phyloP scores from a whole-genome alignment of 306 rosid genomes.

The Inga laurina region DNA sequence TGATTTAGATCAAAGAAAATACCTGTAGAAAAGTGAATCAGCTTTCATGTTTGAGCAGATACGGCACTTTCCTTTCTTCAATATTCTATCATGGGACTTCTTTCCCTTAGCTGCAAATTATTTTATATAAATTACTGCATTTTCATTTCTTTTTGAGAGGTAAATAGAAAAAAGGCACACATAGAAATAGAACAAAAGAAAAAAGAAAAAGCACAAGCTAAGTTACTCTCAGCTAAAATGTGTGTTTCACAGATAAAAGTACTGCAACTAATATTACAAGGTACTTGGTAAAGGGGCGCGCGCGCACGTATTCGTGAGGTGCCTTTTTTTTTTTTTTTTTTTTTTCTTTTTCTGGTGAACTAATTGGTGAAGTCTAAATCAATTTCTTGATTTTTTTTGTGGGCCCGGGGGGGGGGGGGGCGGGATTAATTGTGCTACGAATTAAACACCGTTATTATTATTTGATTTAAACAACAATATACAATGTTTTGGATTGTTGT shows the following conservation, averaged over 20 bases:
- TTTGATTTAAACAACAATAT: not conserved
- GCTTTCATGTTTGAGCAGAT: conserved; percentile 68
- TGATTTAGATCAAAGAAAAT: not conserved
- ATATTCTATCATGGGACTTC: conserved; percentile 30
- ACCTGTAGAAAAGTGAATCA: conserved; percentile 86
- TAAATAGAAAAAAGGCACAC: not conserved
- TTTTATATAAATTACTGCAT: conserved; percentile 7
- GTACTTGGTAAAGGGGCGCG: no score
- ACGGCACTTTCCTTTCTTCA: conserved; percentile 69
- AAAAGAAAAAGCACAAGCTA: no score
- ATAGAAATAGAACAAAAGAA: no score
- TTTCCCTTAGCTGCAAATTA: conserved; percentile 44
- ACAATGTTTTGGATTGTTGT: not conserved
- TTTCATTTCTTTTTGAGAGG: not conserved
- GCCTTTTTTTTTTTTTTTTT: no score
- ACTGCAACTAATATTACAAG: no score
- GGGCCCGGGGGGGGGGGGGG: no score
- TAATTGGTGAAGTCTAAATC: not conserved
- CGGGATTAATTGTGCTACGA: no score
- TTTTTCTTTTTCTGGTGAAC: no score
- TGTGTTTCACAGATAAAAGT: no score
- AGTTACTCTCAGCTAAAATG: no score
- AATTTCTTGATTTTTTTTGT: not conserved
- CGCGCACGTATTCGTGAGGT: no score
- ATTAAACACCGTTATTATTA: no score